Evolutionary conservation across 2,329 filamentous ascomycete species (phyloP).

Genomic region (Incumbomyces lentus): DNA sequence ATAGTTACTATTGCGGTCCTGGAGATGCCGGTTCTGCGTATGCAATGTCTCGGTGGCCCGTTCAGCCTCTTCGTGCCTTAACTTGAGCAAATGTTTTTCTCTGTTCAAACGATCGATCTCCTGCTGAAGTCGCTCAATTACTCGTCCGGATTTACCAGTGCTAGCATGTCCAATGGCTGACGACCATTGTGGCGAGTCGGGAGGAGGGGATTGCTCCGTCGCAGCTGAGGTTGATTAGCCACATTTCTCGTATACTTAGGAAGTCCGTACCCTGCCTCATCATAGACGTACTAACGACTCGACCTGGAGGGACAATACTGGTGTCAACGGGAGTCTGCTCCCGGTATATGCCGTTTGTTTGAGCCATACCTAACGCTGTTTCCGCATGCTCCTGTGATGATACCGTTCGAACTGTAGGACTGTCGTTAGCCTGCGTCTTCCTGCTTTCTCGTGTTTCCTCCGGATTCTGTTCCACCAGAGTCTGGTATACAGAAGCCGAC

Average conservation of each 20-base stretch:
- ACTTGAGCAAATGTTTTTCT: conserved; percentile 36
- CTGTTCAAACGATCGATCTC: conserved; percentile 40
- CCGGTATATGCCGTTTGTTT: conserved; percentile 17
- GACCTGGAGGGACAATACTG: conserved; percentile 11
- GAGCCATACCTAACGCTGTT: conserved; percentile 12
- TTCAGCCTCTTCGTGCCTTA: conserved; percentile 37
- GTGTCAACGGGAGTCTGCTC: conserved; percentile 16
- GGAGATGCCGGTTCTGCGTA: conserved; percentile 35
- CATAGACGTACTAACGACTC: conserved; percentile 17
- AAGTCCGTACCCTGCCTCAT: conserved; percentile 16
- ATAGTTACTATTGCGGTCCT: conserved; percentile 35
- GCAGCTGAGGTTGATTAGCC: neutral
- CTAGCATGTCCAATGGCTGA: conserved; percentile 39
- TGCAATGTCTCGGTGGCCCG: conserved; percentile 36
- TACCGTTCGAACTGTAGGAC: conserved; percentile 2
- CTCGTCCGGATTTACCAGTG: conserved; percentile 40
- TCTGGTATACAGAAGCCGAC: neutral
- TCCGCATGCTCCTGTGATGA: conserved; percentile 8
- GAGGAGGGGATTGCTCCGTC: conserved; percentile 16
- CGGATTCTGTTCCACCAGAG: neutral
- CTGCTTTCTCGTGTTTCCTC: neutral
- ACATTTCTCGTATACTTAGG: neutral
- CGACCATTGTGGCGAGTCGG: conserved; percentile 34
- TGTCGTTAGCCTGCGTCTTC: conserved; percentile 7
- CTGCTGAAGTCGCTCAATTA: conserved; percentile 41